phyloP scores from a whole-genome alignment of 345 rosid species.

The Brassica nigra region DNA sequence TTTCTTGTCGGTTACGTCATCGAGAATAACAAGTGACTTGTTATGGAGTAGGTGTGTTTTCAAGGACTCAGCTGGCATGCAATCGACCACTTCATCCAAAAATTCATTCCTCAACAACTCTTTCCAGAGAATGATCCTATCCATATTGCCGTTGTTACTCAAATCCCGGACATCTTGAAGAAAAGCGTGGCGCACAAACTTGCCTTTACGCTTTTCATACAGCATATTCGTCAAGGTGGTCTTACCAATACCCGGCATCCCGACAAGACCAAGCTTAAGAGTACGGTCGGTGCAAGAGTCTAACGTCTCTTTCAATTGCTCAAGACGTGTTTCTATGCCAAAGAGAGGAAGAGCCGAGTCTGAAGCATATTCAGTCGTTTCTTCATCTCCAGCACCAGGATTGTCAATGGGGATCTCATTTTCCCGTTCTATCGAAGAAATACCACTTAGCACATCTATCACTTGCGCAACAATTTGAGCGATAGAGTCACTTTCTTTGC shows the following conservation, averaged over 20 bases:
- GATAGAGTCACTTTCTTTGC: neutral
- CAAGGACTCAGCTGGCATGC: neutral
- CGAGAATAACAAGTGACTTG: constrained; percentile 19
- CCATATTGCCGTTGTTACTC: neutral
- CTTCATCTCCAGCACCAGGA: neutral
- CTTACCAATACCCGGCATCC: constrained; percentile 33
- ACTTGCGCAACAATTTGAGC: neutral
- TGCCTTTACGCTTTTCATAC: neutral
- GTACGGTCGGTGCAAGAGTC: neutral
- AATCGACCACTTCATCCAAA: neutral
- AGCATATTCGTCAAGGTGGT: neutral
- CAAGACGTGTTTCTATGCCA: constrained; percentile 19
- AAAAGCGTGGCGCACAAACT: neutral
- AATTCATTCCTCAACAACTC: neutral
- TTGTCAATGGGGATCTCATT: neutral
- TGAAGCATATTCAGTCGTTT: neutral
- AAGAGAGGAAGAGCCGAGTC: neutral
- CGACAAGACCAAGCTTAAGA: constrained; percentile 15
- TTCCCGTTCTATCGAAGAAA: neutral
- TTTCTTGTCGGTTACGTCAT: neutral
- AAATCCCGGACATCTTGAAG: neutral
- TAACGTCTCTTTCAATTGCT: neutral
- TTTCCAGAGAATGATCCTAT: neutral
- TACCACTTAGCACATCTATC: too few relatives aligned
- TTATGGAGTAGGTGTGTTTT: neutral